A percentile compares a stretch with the other conserved stretches of the same genome.
Evolutionary conservation across 768 basidiomycete genomes (phyloP).

Genomic region (Candolleomyces efflorescens): DNA sequence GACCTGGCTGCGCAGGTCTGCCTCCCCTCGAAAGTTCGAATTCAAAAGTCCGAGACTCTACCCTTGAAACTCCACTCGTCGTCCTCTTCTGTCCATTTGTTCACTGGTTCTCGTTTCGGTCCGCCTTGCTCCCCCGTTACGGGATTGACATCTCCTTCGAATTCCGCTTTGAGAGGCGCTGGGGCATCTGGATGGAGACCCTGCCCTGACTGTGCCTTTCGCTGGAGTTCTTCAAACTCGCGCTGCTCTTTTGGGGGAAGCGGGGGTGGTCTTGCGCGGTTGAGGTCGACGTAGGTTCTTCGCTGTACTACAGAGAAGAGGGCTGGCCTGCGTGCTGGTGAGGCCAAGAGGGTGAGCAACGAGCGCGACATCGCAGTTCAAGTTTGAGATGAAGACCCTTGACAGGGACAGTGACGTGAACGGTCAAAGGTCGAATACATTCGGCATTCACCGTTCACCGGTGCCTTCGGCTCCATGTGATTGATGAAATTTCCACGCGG

Average conservation of each 20-base stretch:
- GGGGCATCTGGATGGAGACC: slow-evolving; percentile 68
- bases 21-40: no score
- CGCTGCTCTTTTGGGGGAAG: slow-evolving; percentile 73
- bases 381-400: neutral
- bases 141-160: slow-evolving; percentile 80
- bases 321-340: neutral
- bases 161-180: slow-evolving; percentile 55
- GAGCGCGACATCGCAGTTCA: neutral
- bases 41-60: slow-evolving; percentile 79
- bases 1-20: no score
- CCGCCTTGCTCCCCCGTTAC: slow-evolving; percentile 82
- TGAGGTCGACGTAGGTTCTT: slow-evolving; percentile 32
- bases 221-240: slow-evolving; percentile 83
- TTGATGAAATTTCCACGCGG: neutral
- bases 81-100: slow-evolving; percentile 47
- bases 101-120: slow-evolving; percentile 81
- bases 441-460: neutral
- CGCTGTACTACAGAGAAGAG: slow-evolving; percentile 7
- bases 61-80: slow-evolving; percentile 94
- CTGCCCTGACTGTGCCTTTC: slow-evolving; percentile 46
- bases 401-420: neutral
- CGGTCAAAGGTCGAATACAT: neutral
- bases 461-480: neutral
- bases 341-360: neutral
- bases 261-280: slow-evolving; percentile 68